phyloP scores from a whole-genome alignment of 306 rosid species.

The Urtica urens region DNA sequence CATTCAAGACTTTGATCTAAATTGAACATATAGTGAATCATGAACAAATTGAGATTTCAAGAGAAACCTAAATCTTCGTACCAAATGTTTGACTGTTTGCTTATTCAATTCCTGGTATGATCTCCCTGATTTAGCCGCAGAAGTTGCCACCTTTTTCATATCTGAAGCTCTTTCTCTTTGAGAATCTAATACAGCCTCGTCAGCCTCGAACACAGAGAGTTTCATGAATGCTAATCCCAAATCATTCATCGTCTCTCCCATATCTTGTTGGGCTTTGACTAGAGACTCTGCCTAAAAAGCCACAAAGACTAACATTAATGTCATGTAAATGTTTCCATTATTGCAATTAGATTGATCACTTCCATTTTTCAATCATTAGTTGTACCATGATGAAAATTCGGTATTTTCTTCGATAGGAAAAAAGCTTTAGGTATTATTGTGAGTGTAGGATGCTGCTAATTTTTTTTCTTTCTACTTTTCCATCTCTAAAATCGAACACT shows the following conservation, averaged over 20 bases:
- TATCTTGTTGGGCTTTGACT: constrained; percentile 82
- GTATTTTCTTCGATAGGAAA: too few species aligned
- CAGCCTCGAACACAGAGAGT: constrained; percentile 75
- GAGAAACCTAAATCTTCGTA: constrained; percentile 14
- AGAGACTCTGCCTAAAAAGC: constrained; percentile 69
- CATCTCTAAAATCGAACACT: too few species aligned
- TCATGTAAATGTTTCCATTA: too few species aligned
- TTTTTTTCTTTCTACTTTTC: too few species aligned
- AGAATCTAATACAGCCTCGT: constrained; percentile 47
- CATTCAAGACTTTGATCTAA: not conserved
- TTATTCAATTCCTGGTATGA: constrained; percentile 67
- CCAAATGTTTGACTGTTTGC: constrained; percentile 92
- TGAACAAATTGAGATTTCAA: too few species aligned
- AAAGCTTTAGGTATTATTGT: too few species aligned
- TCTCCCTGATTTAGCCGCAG: constrained; percentile 81
- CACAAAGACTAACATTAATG: too few species aligned
- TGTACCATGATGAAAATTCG: too few species aligned
- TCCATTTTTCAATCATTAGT: too few species aligned
- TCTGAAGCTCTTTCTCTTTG: constrained; percentile 67
- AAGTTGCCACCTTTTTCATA: constrained; percentile 72
- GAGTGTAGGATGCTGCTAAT: too few species aligned
- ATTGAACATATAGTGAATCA: not conserved
- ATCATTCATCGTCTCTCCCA: constrained; percentile 82
- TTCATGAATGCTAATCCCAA: constrained; percentile 68
- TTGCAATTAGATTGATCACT: too few species aligned